Conservation (phyloP, 306 rosid species). For the Acacia confusa region DNA sequence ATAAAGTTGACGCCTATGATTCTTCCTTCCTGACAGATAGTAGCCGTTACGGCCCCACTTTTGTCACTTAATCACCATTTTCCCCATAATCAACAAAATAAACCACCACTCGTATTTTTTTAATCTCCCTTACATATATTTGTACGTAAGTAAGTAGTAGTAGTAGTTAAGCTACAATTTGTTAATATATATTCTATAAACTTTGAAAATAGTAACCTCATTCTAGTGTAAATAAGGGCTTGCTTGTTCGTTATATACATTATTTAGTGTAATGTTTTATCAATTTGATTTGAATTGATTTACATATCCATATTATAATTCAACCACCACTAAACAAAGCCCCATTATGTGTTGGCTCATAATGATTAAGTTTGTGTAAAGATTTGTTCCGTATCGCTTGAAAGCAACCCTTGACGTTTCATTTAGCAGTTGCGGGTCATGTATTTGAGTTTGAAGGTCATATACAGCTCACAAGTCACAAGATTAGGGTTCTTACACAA, state of each 20-base stretch:
- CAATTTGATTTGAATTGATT: constrained; percentile 13
- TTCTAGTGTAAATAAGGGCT: constrained; percentile 2
- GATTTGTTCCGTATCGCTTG: constrained; percentile 30
- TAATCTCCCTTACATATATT: not conserved
- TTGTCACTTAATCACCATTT: constrained; percentile 26
- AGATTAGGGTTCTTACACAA: not conserved
- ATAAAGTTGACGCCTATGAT: constrained; percentile 76
- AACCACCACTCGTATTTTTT: not conserved
- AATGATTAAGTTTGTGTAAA: not conserved
- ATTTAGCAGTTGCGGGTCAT: not conserved
- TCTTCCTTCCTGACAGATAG: constrained; percentile 62
- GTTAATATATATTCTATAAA: not conserved
- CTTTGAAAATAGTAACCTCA: not conserved
- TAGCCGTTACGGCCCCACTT: constrained; percentile 69
- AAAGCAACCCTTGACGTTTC: constrained; percentile 4
- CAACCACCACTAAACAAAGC: not conserved
- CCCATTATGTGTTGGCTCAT: not conserved
- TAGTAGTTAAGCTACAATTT: not conserved
- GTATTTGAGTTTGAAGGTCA: not conserved
- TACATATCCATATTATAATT: not conserved
- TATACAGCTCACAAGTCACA: not conserved
- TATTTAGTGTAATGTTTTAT: not conserved
- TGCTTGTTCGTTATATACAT: constrained; percentile 21
- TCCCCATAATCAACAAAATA: not conserved
- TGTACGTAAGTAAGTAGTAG: too few relatives aligned